Evolutionary conservation across 176 grass and related monocot species (phyloP).

Genomic region (Pharus latifolius): DNA sequence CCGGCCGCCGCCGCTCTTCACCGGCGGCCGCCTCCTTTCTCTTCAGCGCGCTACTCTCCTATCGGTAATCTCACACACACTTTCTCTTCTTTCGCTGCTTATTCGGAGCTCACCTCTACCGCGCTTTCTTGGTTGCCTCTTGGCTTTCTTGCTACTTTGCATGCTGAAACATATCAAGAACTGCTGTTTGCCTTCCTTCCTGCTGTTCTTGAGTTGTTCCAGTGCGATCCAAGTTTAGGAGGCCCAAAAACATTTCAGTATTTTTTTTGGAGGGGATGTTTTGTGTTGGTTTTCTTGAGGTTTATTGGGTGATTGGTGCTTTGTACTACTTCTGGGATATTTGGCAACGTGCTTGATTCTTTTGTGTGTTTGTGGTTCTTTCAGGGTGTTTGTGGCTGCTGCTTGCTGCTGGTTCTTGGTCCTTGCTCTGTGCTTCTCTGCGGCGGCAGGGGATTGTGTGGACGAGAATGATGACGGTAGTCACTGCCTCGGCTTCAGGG

Average conservation of each 20-base stretch:
- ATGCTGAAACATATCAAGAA: conserved; percentile 3
- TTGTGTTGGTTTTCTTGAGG: background rate
- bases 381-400: conserved; percentile 6
- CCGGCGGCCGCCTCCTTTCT: background rate
- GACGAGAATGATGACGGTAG: conserved; percentile 4
- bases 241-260: background rate
- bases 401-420: conserved; percentile 17
- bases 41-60: background rate
- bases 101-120: background rate
- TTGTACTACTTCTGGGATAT: background rate
- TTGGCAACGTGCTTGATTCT: background rate
- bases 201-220: background rate
- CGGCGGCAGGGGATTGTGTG: background rate
- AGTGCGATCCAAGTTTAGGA: conserved; percentile 14
- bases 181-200: background rate
- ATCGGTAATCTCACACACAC: conserved; percentile 17
- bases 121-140: background rate
- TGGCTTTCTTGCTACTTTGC: background rate
- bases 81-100: too few species aligned
- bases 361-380: conserved; percentile 6
- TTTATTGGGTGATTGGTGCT: conserved; percentile 16
- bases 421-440: conserved; percentile 6
- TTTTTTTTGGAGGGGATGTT: background rate
- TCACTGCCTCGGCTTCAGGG: conserved; percentile 38
- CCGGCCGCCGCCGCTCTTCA: conserved; percentile 4